Base-by-base conservation (phyloP, 352 stramenopile species). In the Phytophthora citricola region DNA sequence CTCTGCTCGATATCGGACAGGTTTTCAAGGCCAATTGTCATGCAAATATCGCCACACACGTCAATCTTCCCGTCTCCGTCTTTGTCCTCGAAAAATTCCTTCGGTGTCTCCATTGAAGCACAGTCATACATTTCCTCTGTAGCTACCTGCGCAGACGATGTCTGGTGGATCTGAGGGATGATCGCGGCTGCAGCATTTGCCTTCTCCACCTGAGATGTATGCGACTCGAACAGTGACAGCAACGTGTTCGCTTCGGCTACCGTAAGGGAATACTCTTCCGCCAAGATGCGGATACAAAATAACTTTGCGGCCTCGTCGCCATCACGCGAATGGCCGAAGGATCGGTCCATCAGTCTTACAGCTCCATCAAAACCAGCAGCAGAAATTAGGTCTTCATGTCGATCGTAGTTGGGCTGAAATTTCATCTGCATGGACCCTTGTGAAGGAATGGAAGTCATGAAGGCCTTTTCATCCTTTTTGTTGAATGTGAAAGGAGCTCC, bases 21-120 rank as follows among this genome's bases (percentile, higher is more conserved):
- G 41, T 79, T 78, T 41, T 78, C 60, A 9, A 93, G 74, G 4
- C 85, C 85, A n/a, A 93, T 78, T 4, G 90, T 78, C 45, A 91
- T 81, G 49, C 82, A 91, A 26, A 93, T 91, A 66, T 93, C 85
- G 5, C 85, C 82, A 40, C 85, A 93, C 6, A 90, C 83, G 44
- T 93, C 85, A 44, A 93, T 93, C 50, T 93, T 91, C 12, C 85
- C 85, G 49, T 93, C 85, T 56, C 73, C 79, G 63, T 93, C 85
- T 49, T 91, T 91, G 69, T 93, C 85, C 58, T 91, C 82, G 44
- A 93, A 93, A 55, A 91, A 93, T 54, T 90, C 73, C 5, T 76
- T 59, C 1, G 83, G 83, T 2, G 59, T 72, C 46, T 78, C 64
- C 75, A 91, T 88, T 24, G 78, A 76, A 32, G 76, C 81, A 46